Evolutionary conservation across 1,284 basidiomycete genomes (phyloP), one percentile per base, ranked within the genome.

Genomic region (Malassezia caprae): DNA sequence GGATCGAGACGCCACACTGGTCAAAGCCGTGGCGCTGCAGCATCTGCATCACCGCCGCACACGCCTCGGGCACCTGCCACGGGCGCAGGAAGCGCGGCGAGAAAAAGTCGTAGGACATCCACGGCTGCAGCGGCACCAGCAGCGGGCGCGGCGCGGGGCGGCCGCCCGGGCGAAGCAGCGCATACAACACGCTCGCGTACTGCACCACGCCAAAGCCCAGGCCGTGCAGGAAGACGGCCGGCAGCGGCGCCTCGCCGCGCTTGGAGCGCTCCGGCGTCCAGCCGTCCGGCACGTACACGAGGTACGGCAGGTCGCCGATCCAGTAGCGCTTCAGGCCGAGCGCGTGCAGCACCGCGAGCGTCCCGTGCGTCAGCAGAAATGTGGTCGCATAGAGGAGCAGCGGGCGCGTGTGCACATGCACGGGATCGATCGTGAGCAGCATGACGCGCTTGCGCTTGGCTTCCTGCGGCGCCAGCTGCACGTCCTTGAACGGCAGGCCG

Each of bases 381-480:
- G 58, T 59, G 1, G 56, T 47, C 0, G 59, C 26, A 30, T 68
- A 68, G 37, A 50, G 51, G 1, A 35, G 21, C 2, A 73, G 47
- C 6, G 70, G 70, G 2, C 68, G 55, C 11, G 44, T 40, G 8
- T 48, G 26, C 17, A 64, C 64, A 15, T 64, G 60, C 19, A 73
- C 68, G 10, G 67, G 67, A 39, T 75, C 73, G 46, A 74, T 60
- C 15, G 72, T 72, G 8, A 75, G 54, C 15, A 72, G 51, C 68
- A 75, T 75, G 54, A 63, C 62, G 17, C 51, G 44, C 21, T 39
- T 48, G 12, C 19, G n/a, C 21, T 35, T 26, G 13, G n/a, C 19
- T 34, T 43, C 41, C 2, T 3, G 21, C 8, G 28, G 49, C 26
- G 31, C 26, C 28, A 51, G 53, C 41, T 50, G 19, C 27, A 53